Base-by-base conservation (phyloP, 2,329 filamentous ascomycete species). In the Anisogramma anomala region DNA sequence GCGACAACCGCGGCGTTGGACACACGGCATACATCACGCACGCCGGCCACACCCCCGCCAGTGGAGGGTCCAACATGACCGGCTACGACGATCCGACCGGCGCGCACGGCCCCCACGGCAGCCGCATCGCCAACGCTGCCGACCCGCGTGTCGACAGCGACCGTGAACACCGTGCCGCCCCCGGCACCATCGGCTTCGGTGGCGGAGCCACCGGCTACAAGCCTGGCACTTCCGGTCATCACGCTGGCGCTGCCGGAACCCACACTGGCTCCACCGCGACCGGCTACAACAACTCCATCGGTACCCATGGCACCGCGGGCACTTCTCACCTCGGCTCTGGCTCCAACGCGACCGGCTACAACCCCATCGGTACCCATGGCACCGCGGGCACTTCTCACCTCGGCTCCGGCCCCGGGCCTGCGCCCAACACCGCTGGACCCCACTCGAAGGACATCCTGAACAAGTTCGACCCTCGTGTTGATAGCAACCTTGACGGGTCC, bases 401-500 rank as follows among this genome's bases (percentile, higher is more conserved):
- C 26, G 45, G 43, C 26, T 11, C 34, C 22, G 33, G 30, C 22
- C 57, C 59, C 11, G 61, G 61, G 11, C 61, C 58, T 2, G 64
- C 67, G 1, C 53, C 64, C 42, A 59, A 66, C 53, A 71, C 66
- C 0, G 67, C 66, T 22, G 66, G 69, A 14, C 68, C 68, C 9
- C 73, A 77, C 61, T 68, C 67, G 58, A 64, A 57, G 25, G 67
- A 75, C 51, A 43, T 67, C 27, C 3, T 67, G 49, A 77, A 77
- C 65, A 75, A 74, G 61, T 27, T 62, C 3, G 72, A 76, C 41
- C 71, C 72, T 3, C 60, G 67, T 19, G 69, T 77, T 34, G 73
- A 77, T 56, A 69, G 66, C 9, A 62, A 77, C 49, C 64, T 69
- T 2, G 71, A 77, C 53, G 67, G 68, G 34, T 67, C 62, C 54